Evolutionary conservation across 208 protist genomes (phyloP).

Genomic region (Porcisia deanei): DNA sequence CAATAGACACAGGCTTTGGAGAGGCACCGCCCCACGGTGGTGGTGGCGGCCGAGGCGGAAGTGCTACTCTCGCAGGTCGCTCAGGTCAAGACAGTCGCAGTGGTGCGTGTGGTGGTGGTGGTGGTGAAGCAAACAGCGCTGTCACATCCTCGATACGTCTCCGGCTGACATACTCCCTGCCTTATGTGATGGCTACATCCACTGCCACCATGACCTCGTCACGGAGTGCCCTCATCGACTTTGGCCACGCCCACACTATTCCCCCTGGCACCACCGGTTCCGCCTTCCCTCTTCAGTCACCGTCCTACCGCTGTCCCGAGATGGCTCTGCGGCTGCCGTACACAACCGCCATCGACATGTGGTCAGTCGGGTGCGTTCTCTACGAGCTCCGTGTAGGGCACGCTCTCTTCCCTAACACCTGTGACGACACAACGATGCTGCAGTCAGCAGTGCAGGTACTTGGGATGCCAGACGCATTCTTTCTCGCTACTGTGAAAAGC

Average conservation of each 20-base stretch:
- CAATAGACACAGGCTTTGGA: not conserved
- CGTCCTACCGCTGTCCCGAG: constrained; percentile 96
- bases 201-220: constrained; percentile 4
- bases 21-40: not conserved
- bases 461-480: constrained; percentile 52
- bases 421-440: constrained; percentile 43
- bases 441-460: constrained; percentile 31
- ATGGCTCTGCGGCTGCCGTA: constrained; percentile 85
- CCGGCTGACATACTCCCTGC: constrained; percentile 8
- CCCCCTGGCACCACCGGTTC: constrained; percentile 81
- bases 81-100: constrained; percentile 1
- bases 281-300: constrained; percentile 95
- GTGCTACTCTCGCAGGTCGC: not conserved
- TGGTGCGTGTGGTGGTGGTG: not conserved
- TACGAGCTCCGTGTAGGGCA: constrained; percentile 55
- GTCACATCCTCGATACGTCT: not conserved
- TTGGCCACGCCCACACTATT: constrained; percentile 87
- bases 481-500: constrained; percentile 40
- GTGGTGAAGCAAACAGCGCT: not conserved
- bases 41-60: not conserved
- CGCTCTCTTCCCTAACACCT: constrained; percentile 47
- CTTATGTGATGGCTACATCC: constrained; percentile 1
- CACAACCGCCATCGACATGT: constrained; percentile 70
- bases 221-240: constrained; percentile 96
- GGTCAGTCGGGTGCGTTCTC: constrained; percentile 58